Evolutionary conservation across 805 yeast species (phyloP).

Genomic region (Blastobotrys terrestris): DNA sequence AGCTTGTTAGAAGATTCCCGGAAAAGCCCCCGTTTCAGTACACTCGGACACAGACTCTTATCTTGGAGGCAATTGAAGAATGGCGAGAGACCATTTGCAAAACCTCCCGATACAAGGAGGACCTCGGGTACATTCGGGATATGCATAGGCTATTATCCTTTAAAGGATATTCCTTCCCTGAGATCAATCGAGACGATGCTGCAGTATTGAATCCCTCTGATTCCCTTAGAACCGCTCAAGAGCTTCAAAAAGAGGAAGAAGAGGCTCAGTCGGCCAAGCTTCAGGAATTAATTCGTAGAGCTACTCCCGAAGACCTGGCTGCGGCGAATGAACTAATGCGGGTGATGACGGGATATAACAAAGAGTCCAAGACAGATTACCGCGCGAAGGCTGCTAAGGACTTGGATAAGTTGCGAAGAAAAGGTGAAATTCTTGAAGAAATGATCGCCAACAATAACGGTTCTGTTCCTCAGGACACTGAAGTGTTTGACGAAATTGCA

Average conservation of each 20-base stretch:
- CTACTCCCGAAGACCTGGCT: slow-evolving; percentile 88
- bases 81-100: slow-evolving; percentile 95
- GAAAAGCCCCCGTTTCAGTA: slow-evolving; percentile 88
- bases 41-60: slow-evolving; percentile 73
- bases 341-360: slow-evolving; percentile 95
- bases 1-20: slow-evolving; percentile 87
- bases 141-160: slow-evolving; percentile 87
- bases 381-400: slow-evolving; percentile 78
- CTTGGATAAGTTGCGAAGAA: slow-evolving; percentile 73
- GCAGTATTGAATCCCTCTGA: slow-evolving; percentile 91
- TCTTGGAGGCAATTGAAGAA: slow-evolving; percentile 88
- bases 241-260: slow-evolving; percentile 86
- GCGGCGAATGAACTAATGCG: slow-evolving; percentile 98
- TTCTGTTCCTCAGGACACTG: slow-evolving; percentile 40
- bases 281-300: slow-evolving; percentile 91
- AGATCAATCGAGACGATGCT: slow-evolving; percentile 80
- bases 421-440: slow-evolving; percentile 80
- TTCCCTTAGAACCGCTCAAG: slow-evolving; percentile 79
- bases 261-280: slow-evolving; percentile 90
- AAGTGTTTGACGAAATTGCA: slow-evolving; percentile 73
- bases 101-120: slow-evolving; percentile 85
- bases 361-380: slow-evolving; percentile 68
- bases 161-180: slow-evolving; percentile 93
- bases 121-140: slow-evolving; percentile 84
- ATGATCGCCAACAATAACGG: slow-evolving; percentile 51